These are phyloP conservation scores for Seminavis robusta DNA, from an alignment of 108 stramenopile genomes.

Conservation along the genomic window DNA sequence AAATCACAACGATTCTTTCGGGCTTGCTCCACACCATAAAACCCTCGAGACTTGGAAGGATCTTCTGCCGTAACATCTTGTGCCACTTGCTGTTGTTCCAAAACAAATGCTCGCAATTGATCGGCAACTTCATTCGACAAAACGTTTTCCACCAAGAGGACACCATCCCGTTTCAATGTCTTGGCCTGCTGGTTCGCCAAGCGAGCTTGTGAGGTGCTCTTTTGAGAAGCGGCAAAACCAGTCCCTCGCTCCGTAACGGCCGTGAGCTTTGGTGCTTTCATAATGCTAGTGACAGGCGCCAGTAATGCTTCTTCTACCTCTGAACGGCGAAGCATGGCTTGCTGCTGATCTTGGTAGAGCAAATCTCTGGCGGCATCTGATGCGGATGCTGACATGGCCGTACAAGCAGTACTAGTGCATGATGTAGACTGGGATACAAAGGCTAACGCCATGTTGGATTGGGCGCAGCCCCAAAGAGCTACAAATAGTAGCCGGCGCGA, in stretches of 20 bases:
- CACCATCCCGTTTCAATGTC: conserved; percentile 36
- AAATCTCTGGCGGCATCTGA: too few species aligned
- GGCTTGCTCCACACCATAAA: conserved; percentile 47
- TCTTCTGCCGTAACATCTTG: conserved; percentile 16
- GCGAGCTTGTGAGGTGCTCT: conserved; percentile 10
- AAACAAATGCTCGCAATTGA: conserved; percentile 20
- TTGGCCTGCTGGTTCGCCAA: conserved; percentile 31
- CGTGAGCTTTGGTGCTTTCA: conserved; percentile 29
- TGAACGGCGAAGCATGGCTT: conserved; percentile 35
- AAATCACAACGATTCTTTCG: conserved; percentile 42
- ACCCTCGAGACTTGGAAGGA: not conserved
- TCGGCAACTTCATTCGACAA: conserved; percentile 18
- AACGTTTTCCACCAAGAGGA: conserved; percentile 29
- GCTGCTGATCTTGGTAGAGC: too few species aligned
- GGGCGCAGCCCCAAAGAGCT: too few species aligned
- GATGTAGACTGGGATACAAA: too few species aligned
- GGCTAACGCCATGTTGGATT: too few species aligned
- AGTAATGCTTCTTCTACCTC: conserved; percentile 28
- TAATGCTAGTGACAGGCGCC: not conserved
- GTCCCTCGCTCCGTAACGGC: conserved; percentile 20
- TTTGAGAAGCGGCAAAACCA: conserved; percentile 30
- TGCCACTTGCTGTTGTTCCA: conserved; percentile 27
- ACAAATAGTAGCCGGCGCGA: too few species aligned
- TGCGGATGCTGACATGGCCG: too few species aligned
- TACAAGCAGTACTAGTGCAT: too few species aligned